Base-by-base conservation (phyloP, 2,329 filamentous ascomycete genomes). In the Malbranchea zuffiana region DNA sequence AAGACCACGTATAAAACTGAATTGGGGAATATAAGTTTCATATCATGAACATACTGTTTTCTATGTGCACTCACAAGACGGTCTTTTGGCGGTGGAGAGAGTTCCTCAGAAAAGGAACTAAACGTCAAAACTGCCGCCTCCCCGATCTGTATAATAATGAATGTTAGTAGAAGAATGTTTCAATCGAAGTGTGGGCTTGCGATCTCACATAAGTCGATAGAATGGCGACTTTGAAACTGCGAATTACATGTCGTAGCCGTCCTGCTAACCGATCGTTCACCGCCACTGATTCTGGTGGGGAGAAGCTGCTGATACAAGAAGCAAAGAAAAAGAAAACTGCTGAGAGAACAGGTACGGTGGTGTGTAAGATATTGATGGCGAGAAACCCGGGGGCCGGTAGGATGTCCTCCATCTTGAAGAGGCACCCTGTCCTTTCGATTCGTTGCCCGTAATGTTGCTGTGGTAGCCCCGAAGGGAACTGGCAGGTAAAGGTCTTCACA, bases 1-100 rank as follows among this genome's bases (percentile, higher is more conserved):
- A 79, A 1, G 76, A 72, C 17, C 82, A 57, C 24, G 72, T 60
- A 37, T 75, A 72, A 37, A 82, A 51, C 65, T 67, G 27, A 31
- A 36, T 23, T 20, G 10, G 21, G 8, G 18, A 36, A 24, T 35
- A 32, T n/a, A 35, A 16, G 12, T 16, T 29, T 29, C 28, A 30
- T n/a, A 8, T 26, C 11, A 8, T 17, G 3, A 21, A 36, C 37
- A 29, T 16, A 27, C 24, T 16, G 24, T 17, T 43, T 5, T 5
- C 11, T 26, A 19, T 13, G n/a, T n/a, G n/a, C 24, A 43, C 46
- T 47, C 23, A 48, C 46, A 26, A 47, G 39, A 21, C 28, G 38
- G 15, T 42, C 26, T 24, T 40, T 34, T 11, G 36, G 25, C 8
- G 23, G 19, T n/a, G 35, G 37, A 32, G 19, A n/a, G 3, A 32